These are phyloP conservation scores for Aspergillus haitiensis DNA, from an alignment of 495 filamentous ascomycete genomes.

Conservation along the genomic window DNA sequence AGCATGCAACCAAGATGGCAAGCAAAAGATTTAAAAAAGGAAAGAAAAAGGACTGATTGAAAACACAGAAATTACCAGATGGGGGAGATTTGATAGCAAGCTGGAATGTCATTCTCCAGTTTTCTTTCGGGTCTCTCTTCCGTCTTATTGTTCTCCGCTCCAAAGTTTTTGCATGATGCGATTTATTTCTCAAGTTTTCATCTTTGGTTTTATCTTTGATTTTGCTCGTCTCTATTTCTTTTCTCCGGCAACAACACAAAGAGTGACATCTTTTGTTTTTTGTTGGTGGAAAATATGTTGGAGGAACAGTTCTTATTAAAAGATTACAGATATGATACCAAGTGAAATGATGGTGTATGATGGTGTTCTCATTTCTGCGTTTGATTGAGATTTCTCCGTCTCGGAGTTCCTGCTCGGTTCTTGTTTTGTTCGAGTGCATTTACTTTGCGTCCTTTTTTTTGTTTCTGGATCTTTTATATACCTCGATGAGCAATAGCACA, in stretches of 20 bases:
- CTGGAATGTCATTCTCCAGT: background rate
- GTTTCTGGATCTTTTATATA: slow-evolving; percentile 25
- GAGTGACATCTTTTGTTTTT: background rate
- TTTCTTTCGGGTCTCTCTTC: slow-evolving; percentile 1
- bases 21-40: background rate
- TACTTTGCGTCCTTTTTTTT: slow-evolving; percentile 4
- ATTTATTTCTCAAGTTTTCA: background rate
- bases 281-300: slow-evolving; percentile 3
- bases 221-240: slow-evolving; percentile 4
- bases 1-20: slow-evolving; percentile 33
- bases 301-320: slow-evolving; percentile 17
- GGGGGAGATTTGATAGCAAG: background rate
- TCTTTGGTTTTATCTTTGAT: slow-evolving; percentile 6
- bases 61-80: slow-evolving; percentile 4
- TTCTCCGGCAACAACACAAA: background rate
- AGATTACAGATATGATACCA: slow-evolving; percentile 33
- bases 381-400: slow-evolving; percentile 10
- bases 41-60: slow-evolving; percentile 3
- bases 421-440: background rate
- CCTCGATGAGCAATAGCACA: slow-evolving; percentile 15
- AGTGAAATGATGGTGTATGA: slow-evolving; percentile 32
- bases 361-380: slow-evolving; percentile 26
- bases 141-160: slow-evolving; percentile 1
- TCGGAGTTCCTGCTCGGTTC: slow-evolving; percentile 16
- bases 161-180: background rate